Conservation (phyloP, 345 rosid genomes). For the Bruguiera sexangula region DNA sequence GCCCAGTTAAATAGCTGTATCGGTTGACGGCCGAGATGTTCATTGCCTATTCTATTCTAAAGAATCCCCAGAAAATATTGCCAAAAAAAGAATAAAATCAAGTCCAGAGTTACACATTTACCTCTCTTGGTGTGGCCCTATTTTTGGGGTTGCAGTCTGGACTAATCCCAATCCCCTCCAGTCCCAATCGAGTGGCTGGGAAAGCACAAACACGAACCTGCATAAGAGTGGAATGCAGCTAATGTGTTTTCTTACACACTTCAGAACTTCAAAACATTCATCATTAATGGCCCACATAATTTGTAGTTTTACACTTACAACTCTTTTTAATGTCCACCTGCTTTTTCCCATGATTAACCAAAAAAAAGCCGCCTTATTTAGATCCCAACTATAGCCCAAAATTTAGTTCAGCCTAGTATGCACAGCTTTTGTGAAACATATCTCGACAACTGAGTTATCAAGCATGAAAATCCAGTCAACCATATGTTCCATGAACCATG, state of each 20-base stretch:
- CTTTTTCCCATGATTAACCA: too few species aligned
- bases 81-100: neutral
- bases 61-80: neutral
- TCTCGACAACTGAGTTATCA: too few species aligned
- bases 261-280: neutral
- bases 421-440: too few species aligned
- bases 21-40: conserved; percentile 6
- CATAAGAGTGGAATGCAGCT: neutral
- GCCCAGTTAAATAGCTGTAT: conserved; percentile 89
- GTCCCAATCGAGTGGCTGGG: conserved; percentile 51
- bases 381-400: too few species aligned
- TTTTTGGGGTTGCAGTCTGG: conserved; percentile 88
- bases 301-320: neutral
- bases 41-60: neutral
- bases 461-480: too few species aligned
- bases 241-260: too few species aligned
- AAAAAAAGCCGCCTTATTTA: too few species aligned
- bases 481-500: too few species aligned
- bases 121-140: conserved; percentile 70
- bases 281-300: neutral
- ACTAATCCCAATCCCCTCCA: conserved; percentile 77
- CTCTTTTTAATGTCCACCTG: too few species aligned
- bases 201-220: conserved; percentile 93
- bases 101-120: conserved; percentile 17
- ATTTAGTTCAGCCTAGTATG: too few species aligned